Conservation (phyloP, 495 filamentous ascomycete species). For the Geoglossum glabrum region DNA sequence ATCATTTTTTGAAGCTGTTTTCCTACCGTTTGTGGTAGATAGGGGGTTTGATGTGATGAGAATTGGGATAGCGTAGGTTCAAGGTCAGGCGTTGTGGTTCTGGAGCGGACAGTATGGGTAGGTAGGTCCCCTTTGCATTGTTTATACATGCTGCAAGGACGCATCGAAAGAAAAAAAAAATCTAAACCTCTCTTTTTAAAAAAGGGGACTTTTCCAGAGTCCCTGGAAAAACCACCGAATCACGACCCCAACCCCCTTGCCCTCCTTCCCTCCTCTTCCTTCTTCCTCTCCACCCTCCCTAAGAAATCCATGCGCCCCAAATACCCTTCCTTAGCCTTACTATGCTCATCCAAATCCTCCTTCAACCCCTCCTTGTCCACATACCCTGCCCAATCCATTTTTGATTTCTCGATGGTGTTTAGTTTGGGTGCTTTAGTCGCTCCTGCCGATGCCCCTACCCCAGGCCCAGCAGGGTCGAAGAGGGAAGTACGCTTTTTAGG, state of each 20-base stretch:
- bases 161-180: neutral
- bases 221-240: too few species aligned
- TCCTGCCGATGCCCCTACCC: constrained; percentile 13
- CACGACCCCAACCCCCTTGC: constrained; percentile 26
- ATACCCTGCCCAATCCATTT: constrained; percentile 85
- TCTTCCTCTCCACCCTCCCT: constrained; percentile 53
- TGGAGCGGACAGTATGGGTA: too few species aligned
- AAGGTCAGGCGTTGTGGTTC: too few species aligned
- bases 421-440: constrained; percentile 39
- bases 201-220: neutral
- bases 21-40: too few species aligned
- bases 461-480: constrained; percentile 44
- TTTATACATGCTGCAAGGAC: neutral
- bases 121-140: too few species aligned
- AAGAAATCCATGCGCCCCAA: constrained; percentile 76
- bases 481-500: constrained; percentile 53
- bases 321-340: constrained; percentile 68
- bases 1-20: too few species aligned
- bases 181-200: too few species aligned
- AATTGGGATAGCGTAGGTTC: too few species aligned
- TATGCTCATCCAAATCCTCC: constrained; percentile 71
- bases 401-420: constrained; percentile 89
- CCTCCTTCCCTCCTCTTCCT: constrained; percentile 53
- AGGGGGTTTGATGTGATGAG: too few species aligned
- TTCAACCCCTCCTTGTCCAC: constrained; percentile 72